Conservation (phyloP, 2,329 filamentous ascomycete species). For the Phyllosticta paracitricarpa region DNA sequence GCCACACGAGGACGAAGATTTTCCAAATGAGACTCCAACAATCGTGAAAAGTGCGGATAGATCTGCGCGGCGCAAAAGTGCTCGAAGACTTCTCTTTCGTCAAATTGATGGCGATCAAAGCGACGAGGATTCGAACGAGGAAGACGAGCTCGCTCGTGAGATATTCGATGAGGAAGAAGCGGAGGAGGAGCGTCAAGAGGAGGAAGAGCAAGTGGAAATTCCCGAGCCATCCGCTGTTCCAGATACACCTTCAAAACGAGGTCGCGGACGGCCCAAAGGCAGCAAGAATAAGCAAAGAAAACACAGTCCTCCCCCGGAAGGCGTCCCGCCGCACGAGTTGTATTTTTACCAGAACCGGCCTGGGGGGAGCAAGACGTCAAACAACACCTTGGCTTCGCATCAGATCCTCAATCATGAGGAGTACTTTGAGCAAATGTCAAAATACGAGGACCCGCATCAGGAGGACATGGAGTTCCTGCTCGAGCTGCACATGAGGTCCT, state of each 20-base stretch:
- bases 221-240: constrained; percentile 32
- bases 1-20: constrained; percentile 30
- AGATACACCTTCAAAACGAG: constrained; percentile 38
- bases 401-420: constrained; percentile 81
- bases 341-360: constrained; percentile 91
- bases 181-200: constrained; percentile 25
- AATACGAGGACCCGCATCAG: constrained; percentile 58
- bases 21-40: constrained; percentile 56
- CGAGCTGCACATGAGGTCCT: constrained; percentile 67
- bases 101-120: constrained; percentile 53
- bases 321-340: constrained; percentile 78
- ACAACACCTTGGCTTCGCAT: constrained; percentile 68
- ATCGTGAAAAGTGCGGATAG: constrained; percentile 64
- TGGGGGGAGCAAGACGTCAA: constrained; percentile 72
- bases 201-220: constrained; percentile 32
- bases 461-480: constrained; percentile 62
- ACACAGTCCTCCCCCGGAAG: constrained; percentile 68
- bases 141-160: constrained; percentile 56
- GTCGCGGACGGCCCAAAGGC: constrained; percentile 44
- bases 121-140: constrained; percentile 61
- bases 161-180: constrained; percentile 53
- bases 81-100: constrained; percentile 62
- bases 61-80: constrained; percentile 80
- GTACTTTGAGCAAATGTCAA: constrained; percentile 63
- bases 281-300: constrained; percentile 43